These are phyloP conservation scores for Cochlearia excelsa DNA, from an alignment of 345 rosid species.

Conservation along the genomic window DNA sequence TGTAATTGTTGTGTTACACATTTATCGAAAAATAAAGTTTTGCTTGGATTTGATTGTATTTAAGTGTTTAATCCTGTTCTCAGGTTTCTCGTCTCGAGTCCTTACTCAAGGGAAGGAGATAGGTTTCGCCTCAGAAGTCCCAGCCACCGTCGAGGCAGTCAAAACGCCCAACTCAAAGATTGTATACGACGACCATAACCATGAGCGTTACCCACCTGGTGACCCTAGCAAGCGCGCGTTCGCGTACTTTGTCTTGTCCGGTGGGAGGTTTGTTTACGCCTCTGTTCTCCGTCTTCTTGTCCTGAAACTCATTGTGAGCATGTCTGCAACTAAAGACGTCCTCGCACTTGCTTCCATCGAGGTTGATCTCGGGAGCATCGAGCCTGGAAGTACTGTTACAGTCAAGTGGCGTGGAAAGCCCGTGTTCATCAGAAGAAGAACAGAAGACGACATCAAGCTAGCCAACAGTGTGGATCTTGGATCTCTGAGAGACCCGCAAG, in stretches of 20 bases:
- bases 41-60: background rate
- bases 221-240: slow-evolving; percentile 41
- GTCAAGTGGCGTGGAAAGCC: slow-evolving; percentile 56
- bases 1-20: background rate
- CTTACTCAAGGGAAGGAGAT: slow-evolving; percentile 28
- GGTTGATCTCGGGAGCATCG: slow-evolving; percentile 33
- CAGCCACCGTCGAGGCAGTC: slow-evolving; percentile 66
- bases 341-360: slow-evolving; percentile 91
- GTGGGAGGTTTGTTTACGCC: slow-evolving; percentile 38
- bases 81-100: slow-evolving; percentile 33
- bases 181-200: slow-evolving; percentile 40
- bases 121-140: slow-evolving; percentile 37
- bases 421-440: slow-evolving; percentile 85
- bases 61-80: slow-evolving; percentile 2
- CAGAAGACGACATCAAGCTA: slow-evolving; percentile 79
- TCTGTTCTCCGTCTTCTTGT: no score
- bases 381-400: no score
- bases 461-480: slow-evolving; percentile 81
- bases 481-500: slow-evolving; percentile 86
- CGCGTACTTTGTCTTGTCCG: slow-evolving; percentile 83
- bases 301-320: slow-evolving; percentile 37
- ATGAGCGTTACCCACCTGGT: no score
- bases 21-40: background rate
- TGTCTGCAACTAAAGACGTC: slow-evolving; percentile 96
- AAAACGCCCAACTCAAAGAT: slow-evolving; percentile 79